These are phyloP conservation scores for Trichosporon ovoides DNA, from an alignment of 1,284 basidiomycete species.

Conservation along the genomic window DNA sequence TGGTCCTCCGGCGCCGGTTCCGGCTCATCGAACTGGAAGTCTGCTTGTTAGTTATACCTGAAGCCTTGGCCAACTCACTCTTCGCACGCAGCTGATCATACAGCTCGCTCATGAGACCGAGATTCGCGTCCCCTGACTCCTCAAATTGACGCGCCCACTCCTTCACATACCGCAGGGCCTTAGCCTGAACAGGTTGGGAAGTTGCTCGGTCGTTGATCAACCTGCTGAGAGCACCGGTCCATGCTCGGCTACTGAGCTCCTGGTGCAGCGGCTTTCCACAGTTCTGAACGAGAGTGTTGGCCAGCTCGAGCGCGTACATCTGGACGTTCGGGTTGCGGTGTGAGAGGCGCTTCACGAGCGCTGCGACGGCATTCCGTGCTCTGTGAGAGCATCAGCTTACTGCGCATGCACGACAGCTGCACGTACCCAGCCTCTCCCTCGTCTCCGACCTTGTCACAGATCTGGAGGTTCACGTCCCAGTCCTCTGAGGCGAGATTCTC, in stretches of 20 bases:
- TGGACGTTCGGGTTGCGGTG: constrained; percentile 97
- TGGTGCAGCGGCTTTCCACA: constrained; percentile 72
- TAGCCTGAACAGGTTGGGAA: constrained; percentile 77
- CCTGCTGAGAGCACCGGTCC: constrained; percentile 81
- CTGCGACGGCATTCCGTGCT: constrained; percentile 76
- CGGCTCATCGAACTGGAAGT: constrained; percentile 56
- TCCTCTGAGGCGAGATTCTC: constrained; percentile 91
- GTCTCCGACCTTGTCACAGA: constrained; percentile 94
- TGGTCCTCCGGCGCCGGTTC: constrained; percentile 54
- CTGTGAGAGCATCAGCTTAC: constrained; percentile 51
- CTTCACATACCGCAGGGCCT: constrained; percentile 67
- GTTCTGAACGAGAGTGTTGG: constrained; percentile 87
- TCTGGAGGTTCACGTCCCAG: constrained; percentile 88
- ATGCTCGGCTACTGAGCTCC: constrained; percentile 83
- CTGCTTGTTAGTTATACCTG: constrained; percentile 17
- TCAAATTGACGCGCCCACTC: constrained; percentile 84
- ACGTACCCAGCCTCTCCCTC: constrained; percentile 76
- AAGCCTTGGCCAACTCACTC: constrained; percentile 55
- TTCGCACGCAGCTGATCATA: constrained; percentile 76
- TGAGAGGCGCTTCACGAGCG: constrained; percentile 81
- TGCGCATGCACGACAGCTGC: neutral
- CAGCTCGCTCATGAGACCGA: constrained; percentile 88
- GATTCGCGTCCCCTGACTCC: constrained; percentile 58
- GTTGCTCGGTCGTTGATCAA: constrained; percentile 84
- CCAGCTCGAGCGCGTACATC: constrained; percentile 79